Conservation (phyloP, 805 yeast species). For the Suhomyces kilbournensis region DNA sequence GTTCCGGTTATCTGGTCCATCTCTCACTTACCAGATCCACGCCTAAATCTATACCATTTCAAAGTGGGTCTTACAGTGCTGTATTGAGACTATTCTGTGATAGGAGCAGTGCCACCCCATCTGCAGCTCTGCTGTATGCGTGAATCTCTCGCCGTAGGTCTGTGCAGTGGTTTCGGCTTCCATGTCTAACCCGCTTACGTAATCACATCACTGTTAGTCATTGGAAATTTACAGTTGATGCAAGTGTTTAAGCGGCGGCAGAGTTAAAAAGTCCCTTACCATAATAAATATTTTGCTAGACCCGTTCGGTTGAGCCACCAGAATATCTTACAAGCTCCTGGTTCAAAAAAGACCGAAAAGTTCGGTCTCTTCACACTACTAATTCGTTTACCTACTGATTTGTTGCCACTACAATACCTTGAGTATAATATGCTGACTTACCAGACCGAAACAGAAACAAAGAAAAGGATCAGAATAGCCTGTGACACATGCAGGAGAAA, state of each 20-base stretch:
- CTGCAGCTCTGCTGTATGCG: no score
- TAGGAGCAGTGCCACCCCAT: neutral
- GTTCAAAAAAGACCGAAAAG: neutral
- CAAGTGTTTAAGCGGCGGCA: neutral
- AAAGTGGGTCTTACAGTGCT: neutral
- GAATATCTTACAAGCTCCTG: neutral
- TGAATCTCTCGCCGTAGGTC: no score
- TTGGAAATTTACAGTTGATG: neutral
- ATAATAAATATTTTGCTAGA: neutral
- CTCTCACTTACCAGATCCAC: neutral
- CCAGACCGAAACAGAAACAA: conserved; percentile 2
- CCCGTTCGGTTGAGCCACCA: neutral
- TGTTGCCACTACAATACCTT: neutral
- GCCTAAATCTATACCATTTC: neutral
- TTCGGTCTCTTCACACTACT: neutral
- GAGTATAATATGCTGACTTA: neutral
- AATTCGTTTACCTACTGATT: neutral
- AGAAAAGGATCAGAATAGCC: conserved; percentile 19
- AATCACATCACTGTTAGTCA: neutral
- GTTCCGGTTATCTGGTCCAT: no score
- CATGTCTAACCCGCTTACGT: neutral
- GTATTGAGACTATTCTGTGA: no score
- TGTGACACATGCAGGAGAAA: conserved; percentile 32
- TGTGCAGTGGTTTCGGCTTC: no score
- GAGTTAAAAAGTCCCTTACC: neutral